Evolutionary conservation across 805 yeast species (phyloP), one percentile per base, ranked within the genome.

Genomic region (Lipomyces kockii): DNA sequence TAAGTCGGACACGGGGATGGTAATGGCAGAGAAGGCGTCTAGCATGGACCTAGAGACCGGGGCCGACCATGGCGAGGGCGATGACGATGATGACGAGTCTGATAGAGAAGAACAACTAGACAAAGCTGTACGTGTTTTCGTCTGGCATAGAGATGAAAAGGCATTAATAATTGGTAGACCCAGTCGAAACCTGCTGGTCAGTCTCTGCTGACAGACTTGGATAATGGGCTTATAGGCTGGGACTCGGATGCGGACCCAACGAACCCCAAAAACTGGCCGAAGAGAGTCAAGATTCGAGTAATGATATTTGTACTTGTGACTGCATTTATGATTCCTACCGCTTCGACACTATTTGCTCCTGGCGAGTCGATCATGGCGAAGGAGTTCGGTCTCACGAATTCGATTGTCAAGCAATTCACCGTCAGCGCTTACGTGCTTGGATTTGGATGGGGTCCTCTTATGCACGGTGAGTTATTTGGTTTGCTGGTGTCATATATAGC

Each of bases 221-320:
- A 63, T 17, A 61, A 60, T 11, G 62, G 62, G 29, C 61, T 71
- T 14, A 72, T 72, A 9, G 71, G 70, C 25, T 75, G 74, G 73
- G 78, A 75, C 43, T 74, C 76, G 2, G 52, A 20, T 3, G 74
- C 78, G 60, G 83, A 82, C 63, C 74, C 75, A 32, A 74, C 74
- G 27, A 80, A 83, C 67, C 83, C 84, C 5, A 76, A 78, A 63
- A 78, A 77, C 69, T 73, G 78, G 67, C 71, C 81, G 11, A 61
- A 46, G 4, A 66, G 72, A 14, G 65, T 75, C 32, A 82, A 81
- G 70, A 80, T 83, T 83, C 20, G 76, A 2, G 77, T 76, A 65
- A 78, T 83, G 7, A 57, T 74, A 8, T 22, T 74, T 22, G 68
- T 75, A 5, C 63, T 73, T 39, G 58, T 65, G 46, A 68, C 60